Evolutionary conservation across 768 basidiomycete species (phyloP).

Genomic region (Russula griseocarnosa): DNA sequence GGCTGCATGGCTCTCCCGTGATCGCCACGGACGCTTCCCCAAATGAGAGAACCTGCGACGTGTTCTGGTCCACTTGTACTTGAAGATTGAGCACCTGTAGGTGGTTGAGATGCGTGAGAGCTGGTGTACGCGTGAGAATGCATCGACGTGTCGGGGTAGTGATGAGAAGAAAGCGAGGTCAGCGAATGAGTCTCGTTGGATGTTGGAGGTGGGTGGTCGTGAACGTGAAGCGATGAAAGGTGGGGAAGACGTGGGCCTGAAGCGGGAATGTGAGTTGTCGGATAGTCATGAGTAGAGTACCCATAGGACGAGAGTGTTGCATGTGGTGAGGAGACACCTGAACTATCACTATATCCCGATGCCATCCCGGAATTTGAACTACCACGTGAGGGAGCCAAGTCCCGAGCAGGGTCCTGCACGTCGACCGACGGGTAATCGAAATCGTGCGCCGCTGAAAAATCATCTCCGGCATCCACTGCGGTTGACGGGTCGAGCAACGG

Average conservation of each 20-base stretch:
- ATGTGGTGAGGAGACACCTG: constrained; percentile 25
- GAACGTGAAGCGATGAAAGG: constrained; percentile 26
- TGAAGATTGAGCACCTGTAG: constrained; percentile 11
- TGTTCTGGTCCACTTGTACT: constrained; percentile 15
- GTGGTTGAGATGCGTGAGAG: constrained; percentile 18
- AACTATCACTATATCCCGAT: constrained; percentile 25
- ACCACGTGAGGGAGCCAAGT: constrained; percentile 30
- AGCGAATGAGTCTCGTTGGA: constrained; percentile 12
- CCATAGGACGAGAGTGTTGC: constrained; percentile 17
- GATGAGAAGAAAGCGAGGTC: constrained; percentile 18
- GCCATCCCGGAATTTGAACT: constrained; percentile 26
- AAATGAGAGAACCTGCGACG: constrained; percentile 10
- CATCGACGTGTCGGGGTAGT: constrained; percentile 18
- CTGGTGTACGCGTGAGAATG: constrained; percentile 22
- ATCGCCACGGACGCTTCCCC: constrained; percentile 18
- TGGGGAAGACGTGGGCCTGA: constrained; percentile 24
- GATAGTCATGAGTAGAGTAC: constrained; percentile 23
- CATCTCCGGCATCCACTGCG: constrained; percentile 36
- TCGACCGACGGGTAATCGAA: constrained; percentile 43
- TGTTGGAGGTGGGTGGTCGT: constrained; percentile 16
- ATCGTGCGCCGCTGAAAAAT: constrained; percentile 23
- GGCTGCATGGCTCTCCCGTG: constrained; percentile 18
- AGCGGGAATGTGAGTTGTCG: constrained; percentile 23
- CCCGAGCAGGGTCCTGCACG: constrained; percentile 31
- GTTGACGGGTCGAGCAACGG: constrained; percentile 35